Evolutionary conservation across 139 green algal genomes (phyloP).

Genomic region (Astrephomene gubernaculifera): DNA sequence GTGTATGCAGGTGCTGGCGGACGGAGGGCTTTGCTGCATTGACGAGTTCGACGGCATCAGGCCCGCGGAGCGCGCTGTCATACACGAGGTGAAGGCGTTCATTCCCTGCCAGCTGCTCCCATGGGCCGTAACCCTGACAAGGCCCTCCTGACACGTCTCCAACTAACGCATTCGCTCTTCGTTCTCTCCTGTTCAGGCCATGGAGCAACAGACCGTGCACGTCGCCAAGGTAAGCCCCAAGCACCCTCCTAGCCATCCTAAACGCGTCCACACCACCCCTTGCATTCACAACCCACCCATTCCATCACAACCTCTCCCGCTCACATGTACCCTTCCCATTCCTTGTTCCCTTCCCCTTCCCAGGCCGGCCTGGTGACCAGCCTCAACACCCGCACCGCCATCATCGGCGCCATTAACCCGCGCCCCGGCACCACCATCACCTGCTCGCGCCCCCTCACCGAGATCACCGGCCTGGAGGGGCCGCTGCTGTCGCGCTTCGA

Average conservation of each 20-base stretch:
- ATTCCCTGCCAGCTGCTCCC: neutral
- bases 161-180: neutral
- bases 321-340: neutral
- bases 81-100: slow-evolving; percentile 86
- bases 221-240: slow-evolving; percentile 83
- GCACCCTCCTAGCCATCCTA: no score
- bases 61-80: slow-evolving; percentile 73
- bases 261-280: no score
- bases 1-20: slow-evolving; percentile 73
- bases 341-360: neutral
- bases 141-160: neutral
- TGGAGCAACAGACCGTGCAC: slow-evolving; percentile 96
- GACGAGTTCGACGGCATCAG: slow-evolving; percentile 90
- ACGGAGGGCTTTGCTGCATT: slow-evolving; percentile 93
- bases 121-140: neutral
- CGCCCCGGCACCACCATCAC: slow-evolving; percentile 41
- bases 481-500: slow-evolving; percentile 91
- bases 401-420: slow-evolving; percentile 83
- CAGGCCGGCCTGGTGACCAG: slow-evolving; percentile 91
- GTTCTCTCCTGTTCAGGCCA: no score
- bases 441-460: slow-evolving; percentile 32
- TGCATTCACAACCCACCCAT: no score
- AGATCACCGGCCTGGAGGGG: slow-evolving; percentile 49
- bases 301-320: neutral
- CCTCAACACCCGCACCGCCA: slow-evolving; percentile 78